Conservation (phyloP, 495 filamentous ascomycete species). For the Pseudoneurospora amorphoporcata region DNA sequence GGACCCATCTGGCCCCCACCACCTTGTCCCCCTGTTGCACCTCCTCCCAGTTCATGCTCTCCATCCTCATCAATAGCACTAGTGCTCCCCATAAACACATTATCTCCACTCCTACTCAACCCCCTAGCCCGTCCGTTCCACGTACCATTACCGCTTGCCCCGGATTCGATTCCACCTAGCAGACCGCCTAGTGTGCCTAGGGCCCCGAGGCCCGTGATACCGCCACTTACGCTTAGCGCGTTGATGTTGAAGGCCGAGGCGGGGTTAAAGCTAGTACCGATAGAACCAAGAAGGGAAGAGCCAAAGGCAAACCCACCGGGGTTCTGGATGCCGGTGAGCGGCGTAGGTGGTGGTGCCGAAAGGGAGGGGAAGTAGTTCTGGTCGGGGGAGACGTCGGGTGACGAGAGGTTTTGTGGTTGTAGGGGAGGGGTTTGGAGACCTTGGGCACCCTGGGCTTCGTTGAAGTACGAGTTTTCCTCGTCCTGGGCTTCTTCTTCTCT, state of each 20-base stretch:
- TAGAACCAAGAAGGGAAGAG: neutral
- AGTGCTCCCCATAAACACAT: neutral
- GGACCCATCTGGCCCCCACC: neutral
- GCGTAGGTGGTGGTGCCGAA: neutral
- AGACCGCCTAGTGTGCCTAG: neutral
- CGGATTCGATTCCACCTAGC: neutral
- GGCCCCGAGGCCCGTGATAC: neutral
- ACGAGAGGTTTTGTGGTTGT: neutral
- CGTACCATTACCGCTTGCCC: neutral
- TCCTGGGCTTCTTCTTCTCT: neutral
- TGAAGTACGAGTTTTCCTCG: neutral
- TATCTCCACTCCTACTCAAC: neutral
- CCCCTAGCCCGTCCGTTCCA: neutral
- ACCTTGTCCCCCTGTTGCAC: neutral
- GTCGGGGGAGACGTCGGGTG: neutral
- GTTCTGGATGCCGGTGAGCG: neutral
- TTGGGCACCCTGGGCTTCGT: neutral
- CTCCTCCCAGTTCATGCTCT: neutral
- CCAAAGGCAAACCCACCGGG: neutral
- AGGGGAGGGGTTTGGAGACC: neutral
- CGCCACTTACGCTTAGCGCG: neutral
- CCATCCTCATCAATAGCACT: neutral
- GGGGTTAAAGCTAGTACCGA: neutral
- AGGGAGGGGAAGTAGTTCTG: neutral
- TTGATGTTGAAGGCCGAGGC: neutral